Percentiles rank a stretch among this genome's conserved stretches.
Evolutionary conservation across 371 early-diverging fungal species (phyloP).

Genomic region (Saksenaea vasiformis): DNA sequence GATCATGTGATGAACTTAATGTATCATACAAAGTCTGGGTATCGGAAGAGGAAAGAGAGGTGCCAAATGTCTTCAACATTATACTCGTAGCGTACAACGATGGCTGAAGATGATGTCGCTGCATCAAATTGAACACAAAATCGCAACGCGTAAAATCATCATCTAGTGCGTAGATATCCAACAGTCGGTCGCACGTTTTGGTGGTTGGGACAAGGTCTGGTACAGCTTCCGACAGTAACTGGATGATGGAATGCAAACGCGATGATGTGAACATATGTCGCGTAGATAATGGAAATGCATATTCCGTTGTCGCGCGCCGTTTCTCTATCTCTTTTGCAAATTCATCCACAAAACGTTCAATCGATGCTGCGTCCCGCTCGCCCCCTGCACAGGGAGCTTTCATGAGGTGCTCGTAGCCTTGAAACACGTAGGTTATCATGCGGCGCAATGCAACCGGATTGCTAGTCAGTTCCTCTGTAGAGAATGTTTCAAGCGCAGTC

Average conservation of each 20-base stretch:
- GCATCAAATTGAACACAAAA: slow-evolving; percentile 2
- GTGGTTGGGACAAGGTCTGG: slow-evolving; percentile 3
- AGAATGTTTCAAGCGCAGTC: background rate
- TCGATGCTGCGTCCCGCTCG: background rate
- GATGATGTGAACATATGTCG: slow-evolving; percentile 11
- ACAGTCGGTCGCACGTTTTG: slow-evolving; percentile 8
- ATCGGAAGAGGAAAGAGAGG: slow-evolving; percentile 2
- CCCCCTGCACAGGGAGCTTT: background rate
- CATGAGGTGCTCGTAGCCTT: background rate
- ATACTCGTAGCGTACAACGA: slow-evolving; percentile 7
- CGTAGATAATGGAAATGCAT: background rate
- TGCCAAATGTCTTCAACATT: background rate
- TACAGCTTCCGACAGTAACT: slow-evolving; percentile 2
- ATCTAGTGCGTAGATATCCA: slow-evolving; percentile 10
- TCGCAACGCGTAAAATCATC: background rate
- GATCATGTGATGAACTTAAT: slow-evolving; percentile 8
- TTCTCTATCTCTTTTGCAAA: slow-evolving; percentile 4
- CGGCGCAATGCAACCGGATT: background rate
- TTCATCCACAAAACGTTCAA: slow-evolving; percentile 11
- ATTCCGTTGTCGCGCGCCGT: background rate
- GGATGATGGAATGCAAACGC: slow-evolving; percentile 3
- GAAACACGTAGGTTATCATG: background rate
- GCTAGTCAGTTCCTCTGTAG: background rate
- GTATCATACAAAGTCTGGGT: background rate
- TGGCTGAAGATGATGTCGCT: slow-evolving; percentile 13